Base-by-base conservation (phyloP, 2,329 filamentous ascomycete species). In the Rosellinia necatrix region DNA sequence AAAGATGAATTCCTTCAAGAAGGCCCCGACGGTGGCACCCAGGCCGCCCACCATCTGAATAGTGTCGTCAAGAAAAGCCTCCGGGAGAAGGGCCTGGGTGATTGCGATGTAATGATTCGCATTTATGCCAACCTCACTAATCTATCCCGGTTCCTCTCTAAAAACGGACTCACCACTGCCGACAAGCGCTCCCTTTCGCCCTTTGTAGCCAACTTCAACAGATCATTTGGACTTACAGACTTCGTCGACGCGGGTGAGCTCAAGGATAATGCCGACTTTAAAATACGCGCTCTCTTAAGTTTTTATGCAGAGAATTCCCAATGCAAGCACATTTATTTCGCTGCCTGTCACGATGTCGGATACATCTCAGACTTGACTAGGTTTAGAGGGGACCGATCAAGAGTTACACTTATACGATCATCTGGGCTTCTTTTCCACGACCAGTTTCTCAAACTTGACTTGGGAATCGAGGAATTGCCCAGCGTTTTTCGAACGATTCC, bases 301-400 rank as follows among this genome's bases (percentile, higher is more conserved):
- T 72, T 85, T 1, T 85, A 83, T 58, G 78, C 76, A 29, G 79
- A 85, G 41, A 83, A 82, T 62, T 71, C 76, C 3, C 81, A 86
- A 64, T 88, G 85, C 72, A 83, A 82, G 62, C 84, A 86, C 66
- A 84, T 88, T 30, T 83, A 82, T 64, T 83, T 86, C 54, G 85
- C 83, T 4, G 83, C 79, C 34, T 87, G 84, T 63, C 83, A 87
- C 61, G 82, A 87, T 62, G 75, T 75, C 21, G 79, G 80, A 47
- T 86, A 87, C 65, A 70, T 85, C 41, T 78, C 81, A 6, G 76
- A 85, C 43, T 72, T 88, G 22, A 79, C 76, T 4, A 79, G 80
- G 6, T 81, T 81, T 63, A 72, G 71, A 38, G 78, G 77, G 38
- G 75, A 77, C 54, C 68, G 71, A 6, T 75, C 81, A 21, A 76